phyloP scores from a whole-genome alignment of 1,284 basidiomycete genomes.

The Ceratobasidium sp. region DNA sequence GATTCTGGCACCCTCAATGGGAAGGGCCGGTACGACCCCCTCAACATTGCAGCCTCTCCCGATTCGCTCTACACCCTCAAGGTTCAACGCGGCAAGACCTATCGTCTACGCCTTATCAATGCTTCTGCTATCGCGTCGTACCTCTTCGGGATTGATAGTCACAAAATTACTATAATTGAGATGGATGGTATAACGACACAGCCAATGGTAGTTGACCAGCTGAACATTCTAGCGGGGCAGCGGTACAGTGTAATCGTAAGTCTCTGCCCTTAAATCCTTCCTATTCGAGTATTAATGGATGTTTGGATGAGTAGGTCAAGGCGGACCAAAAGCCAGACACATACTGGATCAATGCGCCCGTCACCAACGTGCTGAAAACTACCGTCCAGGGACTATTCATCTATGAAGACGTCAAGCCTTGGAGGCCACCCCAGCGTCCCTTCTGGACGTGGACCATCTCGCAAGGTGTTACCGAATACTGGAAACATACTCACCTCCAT shows the following conservation, averaged over 20 bases:
- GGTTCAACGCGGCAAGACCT: conserved; percentile 65
- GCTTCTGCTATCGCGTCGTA: conserved; percentile 49
- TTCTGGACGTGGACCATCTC: conserved; percentile 18
- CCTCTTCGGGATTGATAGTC: conserved; percentile 58
- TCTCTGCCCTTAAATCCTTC: background rate
- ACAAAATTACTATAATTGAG: conserved; percentile 60
- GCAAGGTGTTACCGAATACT: conserved; percentile 15
- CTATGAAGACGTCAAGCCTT: conserved; percentile 32
- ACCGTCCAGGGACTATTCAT: conserved; percentile 43
- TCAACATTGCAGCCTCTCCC: conserved; percentile 28
- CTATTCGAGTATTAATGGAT: conserved; percentile 1
- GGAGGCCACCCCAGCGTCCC: conserved; percentile 11
- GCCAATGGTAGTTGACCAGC: conserved; percentile 55
- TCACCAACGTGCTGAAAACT: conserved; percentile 51
- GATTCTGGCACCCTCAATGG: conserved; percentile 59
- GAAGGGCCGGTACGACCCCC: conserved; percentile 37
- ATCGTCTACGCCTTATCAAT: conserved; percentile 63
- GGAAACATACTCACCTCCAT: conserved; percentile 24
- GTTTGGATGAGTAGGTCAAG: conserved; percentile 52
- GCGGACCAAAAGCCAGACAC: conserved; percentile 61
- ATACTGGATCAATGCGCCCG: conserved; percentile 61
- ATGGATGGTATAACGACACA: conserved; percentile 57
- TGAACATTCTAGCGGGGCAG: conserved; percentile 61
- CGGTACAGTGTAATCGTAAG: conserved; percentile 59
- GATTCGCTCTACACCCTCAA: conserved; percentile 44